Percentiles rank a stretch among this genome's conserved stretches.
These are phyloP conservation scores for Colletotrichum agaves DNA, from an alignment of 2,329 filamentous ascomycete genomes.

Conservation along the genomic window DNA sequence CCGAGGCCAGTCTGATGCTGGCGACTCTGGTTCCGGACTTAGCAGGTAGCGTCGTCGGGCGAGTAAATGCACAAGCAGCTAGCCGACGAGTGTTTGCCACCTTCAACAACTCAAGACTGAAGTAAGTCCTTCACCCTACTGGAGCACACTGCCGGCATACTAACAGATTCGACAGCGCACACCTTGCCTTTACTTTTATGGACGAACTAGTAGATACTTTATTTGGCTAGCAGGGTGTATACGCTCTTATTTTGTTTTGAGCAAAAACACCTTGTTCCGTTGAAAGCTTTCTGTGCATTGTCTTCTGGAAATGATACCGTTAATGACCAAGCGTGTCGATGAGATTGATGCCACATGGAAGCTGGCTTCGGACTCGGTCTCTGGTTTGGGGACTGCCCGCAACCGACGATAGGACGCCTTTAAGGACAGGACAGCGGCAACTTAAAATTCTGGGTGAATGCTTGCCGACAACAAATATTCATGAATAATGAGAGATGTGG, in stretches of 20 bases:
- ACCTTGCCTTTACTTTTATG: constrained; percentile 76
- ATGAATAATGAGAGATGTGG: neutral
- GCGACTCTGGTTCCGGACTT: constrained; percentile 91
- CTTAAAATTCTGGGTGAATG: neutral
- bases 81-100: constrained; percentile 90
- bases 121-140: constrained; percentile 66
- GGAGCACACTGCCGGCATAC: constrained; percentile 37
- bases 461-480: neutral
- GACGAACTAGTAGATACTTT: constrained; percentile 76
- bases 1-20: constrained; percentile 89
- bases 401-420: neutral
- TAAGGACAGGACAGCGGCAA: neutral
- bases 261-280: neutral
- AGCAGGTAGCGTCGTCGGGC: constrained; percentile 91
- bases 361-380: neutral
- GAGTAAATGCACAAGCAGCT: constrained; percentile 89
- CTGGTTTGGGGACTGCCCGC: neutral
- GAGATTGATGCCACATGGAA: neutral
- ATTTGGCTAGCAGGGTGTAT: constrained; percentile 58
- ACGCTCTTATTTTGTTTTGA: neutral
- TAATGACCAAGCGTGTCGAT: too few relatives aligned
- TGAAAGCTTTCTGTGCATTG: neutral
- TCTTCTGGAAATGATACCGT: neutral
- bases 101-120: constrained; percentile 89
- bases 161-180: constrained; percentile 58